These are phyloP conservation scores for Termitomyces eurrhizus DNA, from an alignment of 768 basidiomycete genomes.

Conservation along the genomic window DNA sequence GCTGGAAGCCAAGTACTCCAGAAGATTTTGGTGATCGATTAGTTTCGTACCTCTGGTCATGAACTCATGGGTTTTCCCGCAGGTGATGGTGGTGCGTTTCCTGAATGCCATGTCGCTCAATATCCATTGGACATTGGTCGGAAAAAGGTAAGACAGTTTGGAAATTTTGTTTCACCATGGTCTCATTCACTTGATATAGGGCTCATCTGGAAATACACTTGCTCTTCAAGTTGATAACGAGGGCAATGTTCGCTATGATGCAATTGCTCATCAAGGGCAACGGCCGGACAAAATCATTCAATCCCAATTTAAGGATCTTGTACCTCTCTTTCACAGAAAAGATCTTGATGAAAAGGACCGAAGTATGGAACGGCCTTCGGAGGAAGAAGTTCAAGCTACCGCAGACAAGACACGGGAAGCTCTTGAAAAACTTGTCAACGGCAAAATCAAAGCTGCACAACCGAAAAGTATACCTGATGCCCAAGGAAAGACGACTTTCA, in stretches of 20 bases:
- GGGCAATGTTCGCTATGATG: constrained; percentile 96
- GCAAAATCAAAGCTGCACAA: constrained; percentile 98
- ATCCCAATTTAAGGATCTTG: constrained; percentile 96
- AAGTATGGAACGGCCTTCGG: constrained; percentile 87
- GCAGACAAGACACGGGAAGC: constrained; percentile 89
- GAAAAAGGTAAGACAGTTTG: constrained; percentile 69
- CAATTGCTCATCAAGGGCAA: constrained; percentile 94
- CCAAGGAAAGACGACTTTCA: constrained; percentile 82
- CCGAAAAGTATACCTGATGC: constrained; percentile 90
- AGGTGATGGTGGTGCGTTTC: constrained; percentile 87
- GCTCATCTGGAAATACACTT: constrained; percentile 89
- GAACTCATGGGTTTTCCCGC: not conserved
- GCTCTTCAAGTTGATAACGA: constrained; percentile 96
- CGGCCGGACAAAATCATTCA: constrained; percentile 83
- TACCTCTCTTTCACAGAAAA: constrained; percentile 85
- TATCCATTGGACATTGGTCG: constrained; percentile 94
- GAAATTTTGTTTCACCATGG: not conserved
- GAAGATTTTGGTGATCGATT: constrained; percentile 75
- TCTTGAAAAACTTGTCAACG: constrained; percentile 88
- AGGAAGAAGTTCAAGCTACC: constrained; percentile 88
- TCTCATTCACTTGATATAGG: constrained; percentile 38
- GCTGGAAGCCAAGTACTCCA: constrained; percentile 81
- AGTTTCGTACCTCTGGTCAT: not conserved
- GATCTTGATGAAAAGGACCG: constrained; percentile 76
- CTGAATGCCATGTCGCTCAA: constrained; percentile 96